Base-by-base conservation (phyloP, 2,329 filamentous ascomycete genomes). In the Tothia fuscella region DNA sequence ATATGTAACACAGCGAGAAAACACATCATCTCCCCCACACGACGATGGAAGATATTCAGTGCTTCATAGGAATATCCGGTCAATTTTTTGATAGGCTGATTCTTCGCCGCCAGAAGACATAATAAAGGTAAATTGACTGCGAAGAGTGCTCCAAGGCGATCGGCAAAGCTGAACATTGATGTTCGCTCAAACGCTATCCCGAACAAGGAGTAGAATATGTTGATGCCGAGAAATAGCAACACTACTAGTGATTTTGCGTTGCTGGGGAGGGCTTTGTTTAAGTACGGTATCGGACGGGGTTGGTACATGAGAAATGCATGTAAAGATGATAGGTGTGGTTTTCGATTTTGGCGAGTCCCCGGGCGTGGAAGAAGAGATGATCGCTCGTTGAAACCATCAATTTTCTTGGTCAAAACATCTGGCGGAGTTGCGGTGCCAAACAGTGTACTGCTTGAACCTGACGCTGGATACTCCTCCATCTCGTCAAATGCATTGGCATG, bases 1-100 rank as follows among this genome's bases (percentile, higher is more conserved):
- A 67, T 64, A 49, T 82, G 78, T 0, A 79, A 46, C 1, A 73
- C 49, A 2, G 74, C 75, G 29, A 72, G 62, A n/a, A 78, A 56
- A 52, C 74, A 79, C 56, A 80, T 65, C 21, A 73, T 54, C 53
- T 80, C 76, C 19, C 77, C 76, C 2, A 80, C 63, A 4, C 76
- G 66, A 26, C 77, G 71, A 53, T 82, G 77, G 42, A 80, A 69
- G 34, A 81, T 71, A 52, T 81, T 80, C 31, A 81, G 61, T 4
- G 72, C 68, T 55, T 81, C 77, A 51, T 82, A 82, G 0, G 76
- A 80, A 47, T 71, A 69, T 3, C 77, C 76, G 0, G 76, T 80
- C 14, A 82, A 59, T 2, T 65, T 49, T 44, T 72, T 71, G 25
- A 81, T 52, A 0, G 77, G 78, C 47, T 80, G 76, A 45, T 76